phyloP scores from a whole-genome alignment of 139 green algal genomes.

The Astrephomene gubernaculifera region DNA sequence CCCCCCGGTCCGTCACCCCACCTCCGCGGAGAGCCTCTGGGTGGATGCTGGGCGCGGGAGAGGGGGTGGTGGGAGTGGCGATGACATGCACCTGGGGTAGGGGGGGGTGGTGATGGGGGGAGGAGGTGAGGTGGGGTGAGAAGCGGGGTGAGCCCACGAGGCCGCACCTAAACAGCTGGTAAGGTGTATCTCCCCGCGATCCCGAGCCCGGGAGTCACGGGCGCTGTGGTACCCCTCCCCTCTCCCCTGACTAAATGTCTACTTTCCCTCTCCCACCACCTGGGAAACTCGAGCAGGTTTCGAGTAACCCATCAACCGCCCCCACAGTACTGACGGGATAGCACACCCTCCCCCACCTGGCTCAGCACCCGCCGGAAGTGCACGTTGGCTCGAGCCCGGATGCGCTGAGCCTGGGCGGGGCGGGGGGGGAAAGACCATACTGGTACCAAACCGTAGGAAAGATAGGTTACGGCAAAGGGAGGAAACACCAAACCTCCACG shows the following conservation, averaged over 20 bases:
- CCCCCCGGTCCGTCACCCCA: not conserved
- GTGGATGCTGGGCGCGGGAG: constrained; percentile 66
- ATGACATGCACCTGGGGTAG: constrained; percentile 66
- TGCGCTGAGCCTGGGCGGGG: constrained; percentile 58
- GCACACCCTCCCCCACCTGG: not conserved
- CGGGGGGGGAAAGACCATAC: no score
- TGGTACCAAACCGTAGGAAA: no score
- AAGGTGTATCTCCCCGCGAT: no score
- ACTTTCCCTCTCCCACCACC: no score
- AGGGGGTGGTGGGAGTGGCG: constrained; percentile 68
- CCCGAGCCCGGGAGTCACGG: no score
- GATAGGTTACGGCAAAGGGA: not conserved
- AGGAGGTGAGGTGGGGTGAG: not conserved
- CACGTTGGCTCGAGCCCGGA: constrained; percentile 59
- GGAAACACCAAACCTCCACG: not conserved
- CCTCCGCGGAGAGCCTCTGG: constrained; percentile 45
- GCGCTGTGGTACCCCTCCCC: no score
- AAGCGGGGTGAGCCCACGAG: not conserved
- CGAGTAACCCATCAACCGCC: no score
- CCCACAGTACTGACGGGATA: no score
- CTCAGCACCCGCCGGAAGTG: constrained; percentile 66
- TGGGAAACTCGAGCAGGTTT: no score
- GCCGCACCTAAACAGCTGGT: no score
- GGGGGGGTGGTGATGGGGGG: not conserved
- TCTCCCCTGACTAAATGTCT: no score